A percentile compares a stretch with the other conserved stretches of the same genome.
Conservation (phyloP, 2,329 filamentous ascomycete species). For the Alternaria brassicae region DNA sequence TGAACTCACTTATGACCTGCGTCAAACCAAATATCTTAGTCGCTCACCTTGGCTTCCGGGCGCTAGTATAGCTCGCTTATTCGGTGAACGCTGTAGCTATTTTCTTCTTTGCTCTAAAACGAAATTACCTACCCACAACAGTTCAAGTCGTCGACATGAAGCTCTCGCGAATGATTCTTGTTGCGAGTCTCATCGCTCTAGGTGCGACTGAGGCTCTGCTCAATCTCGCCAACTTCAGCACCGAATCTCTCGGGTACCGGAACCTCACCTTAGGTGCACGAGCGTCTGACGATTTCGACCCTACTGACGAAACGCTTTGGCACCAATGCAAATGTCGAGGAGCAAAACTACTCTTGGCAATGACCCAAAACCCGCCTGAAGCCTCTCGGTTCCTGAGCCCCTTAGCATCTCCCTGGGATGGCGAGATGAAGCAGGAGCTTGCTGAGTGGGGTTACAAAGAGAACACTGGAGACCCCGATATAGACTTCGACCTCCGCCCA, state of each 20-base stretch:
- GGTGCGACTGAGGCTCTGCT: background rate
- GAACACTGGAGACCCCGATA: background rate
- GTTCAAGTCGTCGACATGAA: background rate
- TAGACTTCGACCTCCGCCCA: background rate
- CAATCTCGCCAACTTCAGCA: background rate
- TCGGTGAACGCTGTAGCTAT: background rate
- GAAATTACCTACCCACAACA: background rate
- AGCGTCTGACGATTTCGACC: too few relatives aligned
- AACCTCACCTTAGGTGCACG: background rate
- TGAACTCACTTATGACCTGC: background rate
- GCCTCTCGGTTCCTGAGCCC: background rate
- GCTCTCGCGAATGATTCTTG: background rate
- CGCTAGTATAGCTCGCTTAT: background rate
- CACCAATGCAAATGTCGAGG: background rate
- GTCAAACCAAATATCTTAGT: background rate
- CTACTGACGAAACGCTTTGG: background rate
- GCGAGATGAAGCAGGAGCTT: background rate
- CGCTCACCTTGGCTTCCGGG: background rate
- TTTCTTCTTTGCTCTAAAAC: too few relatives aligned
- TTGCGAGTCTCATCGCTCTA: background rate
- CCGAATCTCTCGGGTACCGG: background rate
- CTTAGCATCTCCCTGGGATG: background rate
- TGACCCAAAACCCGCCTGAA: background rate
- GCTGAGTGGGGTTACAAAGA: slow-evolving; percentile 2
- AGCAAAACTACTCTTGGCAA: background rate